Evolutionary conservation across 306 rosid species (phyloP).

Genomic region (Quercus aquifolioides): DNA sequence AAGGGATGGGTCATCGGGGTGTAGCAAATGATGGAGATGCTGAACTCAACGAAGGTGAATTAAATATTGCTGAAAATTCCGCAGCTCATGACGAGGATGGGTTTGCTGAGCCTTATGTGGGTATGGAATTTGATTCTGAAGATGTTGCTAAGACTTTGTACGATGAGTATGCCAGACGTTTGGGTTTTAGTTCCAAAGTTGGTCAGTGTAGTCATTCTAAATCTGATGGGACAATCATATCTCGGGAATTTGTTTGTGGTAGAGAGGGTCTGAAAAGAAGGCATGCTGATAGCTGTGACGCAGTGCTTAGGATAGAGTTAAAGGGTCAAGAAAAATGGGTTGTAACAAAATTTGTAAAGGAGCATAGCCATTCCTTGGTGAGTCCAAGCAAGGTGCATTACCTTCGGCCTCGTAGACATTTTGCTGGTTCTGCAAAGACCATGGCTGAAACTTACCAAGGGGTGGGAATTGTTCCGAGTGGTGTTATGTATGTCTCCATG

Average conservation of each 20-base stretch:
- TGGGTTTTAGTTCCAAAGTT: constrained; percentile 60
- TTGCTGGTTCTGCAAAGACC: constrained; percentile 72
- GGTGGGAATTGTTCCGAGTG: constrained; percentile 78
- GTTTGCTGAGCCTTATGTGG: constrained; percentile 44
- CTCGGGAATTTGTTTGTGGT: constrained; percentile 70
- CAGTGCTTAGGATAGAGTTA: constrained; percentile 72
- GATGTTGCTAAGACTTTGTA: constrained; percentile 50
- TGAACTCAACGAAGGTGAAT: constrained; percentile 42
- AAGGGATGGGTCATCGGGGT: constrained; percentile 49
- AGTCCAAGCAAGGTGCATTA: constrained; percentile 50
- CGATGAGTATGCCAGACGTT: constrained; percentile 42
- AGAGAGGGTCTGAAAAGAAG: constrained; percentile 69
- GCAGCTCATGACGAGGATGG: constrained; percentile 34
- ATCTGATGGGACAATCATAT: constrained; percentile 43
- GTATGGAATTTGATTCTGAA: constrained; percentile 60
- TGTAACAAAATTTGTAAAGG: constrained; percentile 79
- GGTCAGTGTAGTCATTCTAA: constrained; percentile 49
- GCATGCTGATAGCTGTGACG: constrained; percentile 61
- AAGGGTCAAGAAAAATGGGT: constrained; percentile 74
- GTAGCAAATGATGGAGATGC: constrained; percentile 45
- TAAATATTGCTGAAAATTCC: constrained; percentile 45
- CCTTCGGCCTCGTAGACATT: constrained; percentile 72
- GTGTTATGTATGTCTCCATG: constrained; percentile 80
- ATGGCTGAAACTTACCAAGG: constrained; percentile 66
- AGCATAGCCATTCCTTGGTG: constrained; percentile 67